Evolutionary conservation across 805 yeast species (phyloP).

Genomic region (Teunomyces atbi): DNA sequence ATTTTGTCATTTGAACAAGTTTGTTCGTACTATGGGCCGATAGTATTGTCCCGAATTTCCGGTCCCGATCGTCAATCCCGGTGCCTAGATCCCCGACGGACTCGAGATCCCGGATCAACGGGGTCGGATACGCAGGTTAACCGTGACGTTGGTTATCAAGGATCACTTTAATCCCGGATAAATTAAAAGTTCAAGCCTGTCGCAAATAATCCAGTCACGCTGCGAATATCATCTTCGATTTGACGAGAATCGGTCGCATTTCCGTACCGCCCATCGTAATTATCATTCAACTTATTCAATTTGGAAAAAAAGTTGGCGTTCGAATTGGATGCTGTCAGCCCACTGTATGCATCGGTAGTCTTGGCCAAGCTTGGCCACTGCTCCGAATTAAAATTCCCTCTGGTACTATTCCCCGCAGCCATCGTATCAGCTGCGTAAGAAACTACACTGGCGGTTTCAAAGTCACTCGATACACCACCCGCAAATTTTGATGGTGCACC

Average conservation of each 20-base stretch:
- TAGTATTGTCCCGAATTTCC: neutral
- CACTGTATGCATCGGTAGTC: constrained; percentile 6
- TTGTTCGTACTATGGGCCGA: neutral
- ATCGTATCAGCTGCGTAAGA: constrained; percentile 17
- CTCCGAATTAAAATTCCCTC: constrained; percentile 2
- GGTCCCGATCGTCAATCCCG: neutral
- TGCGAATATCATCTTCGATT: constrained; percentile 34
- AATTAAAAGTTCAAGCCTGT: constrained; percentile 26
- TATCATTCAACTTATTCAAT: constrained; percentile 20
- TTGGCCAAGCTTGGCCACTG: constrained; percentile 30
- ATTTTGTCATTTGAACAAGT: too few species aligned
- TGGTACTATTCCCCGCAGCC: neutral
- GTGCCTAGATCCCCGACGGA: neutral
- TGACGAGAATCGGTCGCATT: constrained; percentile 7
- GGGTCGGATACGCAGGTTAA: too few species aligned
- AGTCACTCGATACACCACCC: constrained; percentile 14
- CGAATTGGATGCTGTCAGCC: constrained; percentile 17
- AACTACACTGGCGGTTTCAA: constrained; percentile 27
- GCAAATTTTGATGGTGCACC: constrained; percentile 12
- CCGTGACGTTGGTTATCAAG: neutral
- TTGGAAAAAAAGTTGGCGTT: constrained; percentile 37
- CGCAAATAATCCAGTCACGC: constrained; percentile 40
- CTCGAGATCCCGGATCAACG: neutral
- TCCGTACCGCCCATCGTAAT: constrained; percentile 9
- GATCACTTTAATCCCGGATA: too few species aligned